phyloP scores from a whole-genome alignment of 2,329 filamentous ascomycete species.

The Calonectria multiphialidica region DNA sequence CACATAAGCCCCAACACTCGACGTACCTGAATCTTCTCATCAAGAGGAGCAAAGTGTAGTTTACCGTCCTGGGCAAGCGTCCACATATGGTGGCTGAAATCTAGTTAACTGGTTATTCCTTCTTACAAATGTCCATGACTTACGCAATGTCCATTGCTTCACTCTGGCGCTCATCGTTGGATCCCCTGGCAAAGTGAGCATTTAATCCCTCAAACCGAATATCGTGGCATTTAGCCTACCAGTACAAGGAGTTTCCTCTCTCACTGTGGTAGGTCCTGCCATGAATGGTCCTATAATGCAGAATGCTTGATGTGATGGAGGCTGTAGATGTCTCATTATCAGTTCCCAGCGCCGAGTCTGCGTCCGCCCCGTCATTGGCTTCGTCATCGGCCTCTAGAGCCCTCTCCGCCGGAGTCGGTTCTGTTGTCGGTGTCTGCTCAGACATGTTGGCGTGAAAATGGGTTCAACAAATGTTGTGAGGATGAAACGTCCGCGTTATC shows the following conservation, averaged over 20 bases:
- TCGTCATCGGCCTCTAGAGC: conserved; percentile 11
- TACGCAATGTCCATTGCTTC: conserved; percentile 48
- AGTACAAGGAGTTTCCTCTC: conserved; percentile 43
- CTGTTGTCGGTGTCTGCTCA: neutral
- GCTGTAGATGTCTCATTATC: conserved; percentile 38
- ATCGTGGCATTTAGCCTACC: conserved; percentile 25
- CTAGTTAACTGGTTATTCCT: neutral
- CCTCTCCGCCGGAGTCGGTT: neutral
- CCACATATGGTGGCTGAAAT: conserved; percentile 47
- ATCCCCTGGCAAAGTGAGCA: conserved; percentile 7
- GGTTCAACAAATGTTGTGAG: too few species aligned
- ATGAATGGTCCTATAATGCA: conserved; percentile 46
- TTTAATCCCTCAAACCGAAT: neutral
- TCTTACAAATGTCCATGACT: neutral
- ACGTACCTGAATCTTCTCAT: conserved; percentile 13
- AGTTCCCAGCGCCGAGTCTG: conserved; percentile 2
- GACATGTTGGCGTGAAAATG: neutral
- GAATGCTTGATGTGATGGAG: conserved; percentile 46
- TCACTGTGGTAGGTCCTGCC: conserved; percentile 49
- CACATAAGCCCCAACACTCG: neutral
- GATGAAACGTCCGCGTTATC: neutral
- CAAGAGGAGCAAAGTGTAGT: conserved; percentile 20
- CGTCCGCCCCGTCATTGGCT: neutral
- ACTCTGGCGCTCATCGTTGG: conserved; percentile 48
- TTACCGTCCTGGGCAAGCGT: conserved; percentile 63